These are phyloP conservation scores for Tetracentron sinense DNA, from an alignment of 164 flowering plant species.

Conservation along the genomic window DNA sequence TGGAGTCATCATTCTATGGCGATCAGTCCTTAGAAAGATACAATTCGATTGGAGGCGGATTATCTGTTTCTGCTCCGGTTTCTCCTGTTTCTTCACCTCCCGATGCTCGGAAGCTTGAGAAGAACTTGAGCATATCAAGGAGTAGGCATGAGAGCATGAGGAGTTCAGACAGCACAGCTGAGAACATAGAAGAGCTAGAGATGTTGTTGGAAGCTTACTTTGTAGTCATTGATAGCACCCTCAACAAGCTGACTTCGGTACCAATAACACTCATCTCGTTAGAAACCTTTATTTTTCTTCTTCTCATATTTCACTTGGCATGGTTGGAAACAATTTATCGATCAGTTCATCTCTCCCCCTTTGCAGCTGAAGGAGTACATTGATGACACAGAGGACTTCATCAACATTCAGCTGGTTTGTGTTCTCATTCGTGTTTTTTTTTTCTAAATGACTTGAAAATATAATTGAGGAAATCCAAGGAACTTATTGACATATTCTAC, in stretches of 20 bases:
- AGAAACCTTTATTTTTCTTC: background rate
- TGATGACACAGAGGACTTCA: conserved; percentile 52
- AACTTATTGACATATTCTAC: background rate
- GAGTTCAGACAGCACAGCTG: conserved; percentile 47
- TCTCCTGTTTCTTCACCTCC: conserved; percentile 74
- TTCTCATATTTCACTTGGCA: background rate
- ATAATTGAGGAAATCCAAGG: background rate
- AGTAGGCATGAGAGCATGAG: conserved; percentile 63
- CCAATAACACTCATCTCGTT: background rate
- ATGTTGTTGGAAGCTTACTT: conserved; percentile 34
- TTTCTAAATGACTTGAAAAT: background rate
- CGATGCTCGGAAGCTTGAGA: conserved; percentile 48
- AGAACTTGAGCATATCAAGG: conserved; percentile 54
- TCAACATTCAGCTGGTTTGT: conserved; percentile 86
- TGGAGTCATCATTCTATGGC: conserved; percentile 67
- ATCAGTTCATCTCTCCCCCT: background rate
- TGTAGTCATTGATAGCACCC: conserved; percentile 18
- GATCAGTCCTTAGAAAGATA: conserved; percentile 68
- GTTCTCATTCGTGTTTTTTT: too few relatives aligned
- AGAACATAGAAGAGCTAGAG: conserved; percentile 41
- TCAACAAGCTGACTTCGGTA: conserved; percentile 33
- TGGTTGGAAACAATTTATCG: background rate
- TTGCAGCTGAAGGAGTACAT: conserved; percentile 44
- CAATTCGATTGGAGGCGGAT: conserved; percentile 47
- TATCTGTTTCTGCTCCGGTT: conserved; percentile 64